Evolutionary conservation across 148 eudicot species (phyloP).

Genomic region (Cornus kousa): DNA sequence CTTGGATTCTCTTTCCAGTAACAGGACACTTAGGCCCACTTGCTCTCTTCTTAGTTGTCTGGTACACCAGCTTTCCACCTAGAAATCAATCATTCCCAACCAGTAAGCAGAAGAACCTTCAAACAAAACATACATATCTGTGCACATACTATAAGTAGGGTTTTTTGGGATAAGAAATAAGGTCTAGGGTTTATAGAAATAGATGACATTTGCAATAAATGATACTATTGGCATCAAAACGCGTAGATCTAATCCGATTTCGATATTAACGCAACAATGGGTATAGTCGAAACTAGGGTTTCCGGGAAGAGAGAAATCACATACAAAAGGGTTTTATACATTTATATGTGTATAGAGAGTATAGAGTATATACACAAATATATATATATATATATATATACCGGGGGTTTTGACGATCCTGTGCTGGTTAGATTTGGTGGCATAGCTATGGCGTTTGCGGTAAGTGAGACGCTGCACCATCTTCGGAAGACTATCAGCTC

Average conservation of each 20-base stretch:
- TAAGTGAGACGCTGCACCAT: constrained; percentile 63
- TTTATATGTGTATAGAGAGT: too few relatives aligned
- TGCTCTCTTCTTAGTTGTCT: constrained; percentile 69
- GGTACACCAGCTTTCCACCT: constrained; percentile 70
- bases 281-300: background rate
- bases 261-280: background rate
- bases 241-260: background rate
- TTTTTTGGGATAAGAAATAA: background rate
- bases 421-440: constrained; percentile 66
- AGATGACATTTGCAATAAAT: background rate
- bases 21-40: constrained; percentile 76
- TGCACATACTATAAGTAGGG: background rate
- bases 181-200: background rate
- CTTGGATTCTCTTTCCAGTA: constrained; percentile 83
- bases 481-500: background rate
- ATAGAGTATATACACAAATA: too few relatives aligned
- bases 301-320: background rate
- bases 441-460: constrained; percentile 59
- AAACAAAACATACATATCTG: too few relatives aligned
- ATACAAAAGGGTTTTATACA: background rate
- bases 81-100: background rate
- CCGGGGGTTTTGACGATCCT: constrained; percentile 68
- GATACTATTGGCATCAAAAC: background rate
- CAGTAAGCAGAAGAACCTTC: background rate
- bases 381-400: constrained; percentile 1